phyloP scores from a whole-genome alignment of 371 early-diverging fungal genomes.

The Mycotypha africana region DNA sequence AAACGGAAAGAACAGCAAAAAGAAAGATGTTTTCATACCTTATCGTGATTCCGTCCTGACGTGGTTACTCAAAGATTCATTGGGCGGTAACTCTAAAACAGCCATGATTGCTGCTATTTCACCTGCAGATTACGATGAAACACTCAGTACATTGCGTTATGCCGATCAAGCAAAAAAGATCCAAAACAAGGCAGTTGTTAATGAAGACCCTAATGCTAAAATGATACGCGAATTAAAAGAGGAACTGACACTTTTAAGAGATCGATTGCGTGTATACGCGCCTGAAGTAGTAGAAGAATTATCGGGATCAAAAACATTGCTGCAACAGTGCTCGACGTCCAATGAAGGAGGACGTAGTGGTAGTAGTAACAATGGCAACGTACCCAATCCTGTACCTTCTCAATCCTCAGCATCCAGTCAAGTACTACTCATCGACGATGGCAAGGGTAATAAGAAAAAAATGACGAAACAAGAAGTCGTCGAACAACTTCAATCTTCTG shows the following conservation, averaged over 20 bases:
- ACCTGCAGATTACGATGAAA: slow-evolving; percentile 81
- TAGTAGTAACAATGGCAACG: not conserved
- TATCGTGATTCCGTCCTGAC: slow-evolving; percentile 94
- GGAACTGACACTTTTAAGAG: slow-evolving; percentile 69
- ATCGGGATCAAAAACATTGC: slow-evolving; percentile 5
- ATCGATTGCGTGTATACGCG: slow-evolving; percentile 58
- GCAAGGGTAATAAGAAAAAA: slow-evolving; percentile 39
- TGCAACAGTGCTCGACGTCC: not conserved
- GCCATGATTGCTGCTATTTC: slow-evolving; percentile 90
- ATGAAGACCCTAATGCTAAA: slow-evolving; percentile 85
- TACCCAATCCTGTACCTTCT: slow-evolving; percentile 7
- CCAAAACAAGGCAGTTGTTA: slow-evolving; percentile 88
- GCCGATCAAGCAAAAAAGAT: slow-evolving; percentile 94
- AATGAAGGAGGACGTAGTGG: not conserved
- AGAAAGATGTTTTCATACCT: slow-evolving; percentile 67
- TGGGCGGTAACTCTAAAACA: slow-evolving; percentile 93
- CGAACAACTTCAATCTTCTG: slow-evolving; percentile 80
- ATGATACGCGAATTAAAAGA: slow-evolving; percentile 84
- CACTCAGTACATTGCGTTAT: slow-evolving; percentile 92
- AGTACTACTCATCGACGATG: slow-evolving; percentile 21
- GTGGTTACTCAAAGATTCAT: slow-evolving; percentile 90
- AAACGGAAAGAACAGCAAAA: slow-evolving; percentile 37
- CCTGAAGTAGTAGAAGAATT: slow-evolving; percentile 42
- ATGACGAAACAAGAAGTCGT: slow-evolving; percentile 57
- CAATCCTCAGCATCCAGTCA: slow-evolving; percentile 21